phyloP scores from a whole-genome alignment of 345 rosid genomes.

The Dipteronia dyeriana region DNA sequence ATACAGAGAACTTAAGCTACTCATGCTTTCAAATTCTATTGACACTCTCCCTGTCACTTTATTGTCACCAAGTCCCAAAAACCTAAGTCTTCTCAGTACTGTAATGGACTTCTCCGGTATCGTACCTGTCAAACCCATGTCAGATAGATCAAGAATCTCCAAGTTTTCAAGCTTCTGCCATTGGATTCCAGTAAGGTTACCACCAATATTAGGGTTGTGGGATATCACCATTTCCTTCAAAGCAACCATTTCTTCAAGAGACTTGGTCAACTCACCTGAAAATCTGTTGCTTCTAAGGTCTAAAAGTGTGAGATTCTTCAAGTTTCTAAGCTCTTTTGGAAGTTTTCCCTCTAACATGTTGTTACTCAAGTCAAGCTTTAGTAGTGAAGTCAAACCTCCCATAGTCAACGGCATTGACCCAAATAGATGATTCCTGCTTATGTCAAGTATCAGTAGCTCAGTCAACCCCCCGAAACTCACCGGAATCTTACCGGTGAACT shows the following conservation, averaged over 20 bases:
- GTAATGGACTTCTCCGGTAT: conserved; percentile 31
- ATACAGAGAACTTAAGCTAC: conserved; percentile 29
- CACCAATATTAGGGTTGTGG: conserved; percentile 31
- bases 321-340: conserved; percentile 24
- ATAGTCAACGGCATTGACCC: conserved; percentile 36
- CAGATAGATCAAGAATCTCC: conserved; percentile 33
- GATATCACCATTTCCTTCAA: conserved; percentile 37
- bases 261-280: conserved; percentile 28
- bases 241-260: conserved; percentile 36
- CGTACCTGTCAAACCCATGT: conserved; percentile 28
- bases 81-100: conserved; percentile 29
- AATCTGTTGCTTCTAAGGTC: conserved; percentile 39
- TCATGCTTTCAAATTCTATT: conserved; percentile 21
- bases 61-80: conserved; percentile 36
- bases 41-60: conserved; percentile 31
- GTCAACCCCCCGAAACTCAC: conserved; percentile 29
- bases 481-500: conserved; percentile 33
- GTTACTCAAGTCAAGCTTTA: conserved; percentile 45
- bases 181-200: conserved; percentile 27
- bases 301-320: conserved; percentile 32
- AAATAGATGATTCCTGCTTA: conserved; percentile 38
- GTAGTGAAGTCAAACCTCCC: conserved; percentile 28
- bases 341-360: conserved; percentile 32
- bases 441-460: conserved; percentile 36
- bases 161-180: conserved; percentile 35